Base-by-base conservation (phyloP, 78 protist genomes). In the Diacronema lutheri region DNA sequence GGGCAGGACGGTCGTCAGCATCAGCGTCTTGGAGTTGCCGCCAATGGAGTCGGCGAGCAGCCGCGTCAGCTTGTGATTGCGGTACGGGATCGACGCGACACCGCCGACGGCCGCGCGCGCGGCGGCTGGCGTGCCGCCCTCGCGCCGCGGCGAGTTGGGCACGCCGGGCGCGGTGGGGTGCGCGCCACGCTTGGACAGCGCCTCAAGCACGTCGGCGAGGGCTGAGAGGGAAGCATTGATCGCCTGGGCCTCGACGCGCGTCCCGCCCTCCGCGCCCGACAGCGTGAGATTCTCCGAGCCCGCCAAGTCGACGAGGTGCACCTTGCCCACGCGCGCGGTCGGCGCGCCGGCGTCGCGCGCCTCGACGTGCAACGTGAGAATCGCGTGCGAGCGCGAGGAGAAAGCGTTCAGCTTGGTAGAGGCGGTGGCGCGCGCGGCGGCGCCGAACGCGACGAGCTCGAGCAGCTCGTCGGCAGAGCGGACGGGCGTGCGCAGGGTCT, bases 291-390 rank as follows among this genome's bases (percentile, higher is more conserved):
- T 93, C 66, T 97, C 99, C 0, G 92, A 82, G 33, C 99, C 99
- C 14, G 98, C 99, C 29, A 96, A 66, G 89, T 96, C 99, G 35
- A 97, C 99, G 66, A 97, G 78, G 84, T 95, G 85, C 71, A 97
- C 50, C 89, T 97, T 97, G n/a, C 99, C 98, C 61, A 82, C 4
- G 10, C 68, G 68, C 10, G 4, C 1, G 33, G 7, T 26, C 21
- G 68, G 10, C 38, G 33, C 29, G 13, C 35, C 68, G 33, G 29
- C 33, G 44, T 86, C 57, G n/a, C 90, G 88, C n/a, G 93, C 38
- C 84, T 93, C 96, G 58, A 93, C 79, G 85, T 83, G 94, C 11
- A 93, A 56, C 5, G 87, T 90, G 72, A 96, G 90, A 40, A 96
- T 88, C 66, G 90, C 81, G 83, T 96, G 98, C 16, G 96, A 93